Evolutionary conservation across 2,329 filamentous ascomycete genomes (phyloP).

Genomic region (Fusarium sp.): DNA sequence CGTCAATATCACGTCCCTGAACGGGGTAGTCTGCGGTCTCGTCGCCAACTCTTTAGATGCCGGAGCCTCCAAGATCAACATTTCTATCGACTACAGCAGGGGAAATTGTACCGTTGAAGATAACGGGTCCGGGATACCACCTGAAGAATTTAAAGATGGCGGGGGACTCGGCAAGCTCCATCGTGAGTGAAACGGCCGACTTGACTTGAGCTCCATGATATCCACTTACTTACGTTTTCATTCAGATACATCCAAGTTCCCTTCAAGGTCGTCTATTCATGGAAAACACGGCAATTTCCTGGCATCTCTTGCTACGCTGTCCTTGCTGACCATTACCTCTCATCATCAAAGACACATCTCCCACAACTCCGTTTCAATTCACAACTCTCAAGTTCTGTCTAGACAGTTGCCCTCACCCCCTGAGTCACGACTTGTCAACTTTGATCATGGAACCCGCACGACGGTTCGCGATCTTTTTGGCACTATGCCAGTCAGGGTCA

Average conservation of each 20-base stretch:
- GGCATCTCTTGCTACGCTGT: conserved; percentile 81
- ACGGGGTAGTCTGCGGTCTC: conserved; percentile 78
- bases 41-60: conserved; percentile 91
- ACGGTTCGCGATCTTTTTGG: conserved; percentile 87
- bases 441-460: conserved; percentile 80
- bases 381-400: conserved; percentile 76
- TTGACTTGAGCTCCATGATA: neutral
- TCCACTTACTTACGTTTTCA: conserved; percentile 24
- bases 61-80: conserved; percentile 74
- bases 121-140: conserved; percentile 83
- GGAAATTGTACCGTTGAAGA: conserved; percentile 88
- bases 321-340: conserved; percentile 83
- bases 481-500: conserved; percentile 90
- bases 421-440: conserved; percentile 69
- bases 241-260: conserved; percentile 84
- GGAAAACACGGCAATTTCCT: conserved; percentile 83
- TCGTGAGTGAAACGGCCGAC: conserved; percentile 65
- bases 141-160: conserved; percentile 77
- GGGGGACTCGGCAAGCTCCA: conserved; percentile 82
- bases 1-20: conserved; percentile 81
- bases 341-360: conserved; percentile 72
- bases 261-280: conserved; percentile 63
- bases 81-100: conserved; percentile 80
- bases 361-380: conserved; percentile 76
- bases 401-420: conserved; percentile 73